These are phyloP conservation scores for Trametes meyenii DNA, from an alignment of 768 basidiomycete species.

Conservation along the genomic window DNA sequence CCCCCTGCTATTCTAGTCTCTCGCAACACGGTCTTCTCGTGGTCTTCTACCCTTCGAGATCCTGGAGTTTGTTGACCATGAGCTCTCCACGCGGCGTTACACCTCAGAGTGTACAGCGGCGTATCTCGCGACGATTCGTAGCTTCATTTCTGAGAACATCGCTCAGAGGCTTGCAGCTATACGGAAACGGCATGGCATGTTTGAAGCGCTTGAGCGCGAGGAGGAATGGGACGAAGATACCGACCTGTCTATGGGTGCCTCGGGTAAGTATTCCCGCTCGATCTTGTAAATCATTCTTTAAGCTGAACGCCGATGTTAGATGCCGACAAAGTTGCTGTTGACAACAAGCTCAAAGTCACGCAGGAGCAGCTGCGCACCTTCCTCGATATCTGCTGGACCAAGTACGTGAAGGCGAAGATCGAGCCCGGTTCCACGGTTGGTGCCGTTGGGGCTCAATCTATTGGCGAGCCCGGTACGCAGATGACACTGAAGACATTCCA, in stretches of 20 bases:
- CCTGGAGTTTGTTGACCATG: conserved; percentile 65
- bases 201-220: conserved; percentile 72
- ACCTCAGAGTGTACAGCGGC: conserved; percentile 69
- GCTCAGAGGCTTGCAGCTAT: conserved; percentile 65
- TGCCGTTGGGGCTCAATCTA: conserved; percentile 97
- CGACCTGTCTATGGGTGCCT: conserved; percentile 75
- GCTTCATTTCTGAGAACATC: conserved; percentile 71
- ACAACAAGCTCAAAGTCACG: conserved; percentile 91
- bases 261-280: conserved; percentile 43
- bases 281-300: background rate
- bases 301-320: conserved; percentile 39
- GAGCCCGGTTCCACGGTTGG: conserved; percentile 99
- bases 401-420: conserved; percentile 94
- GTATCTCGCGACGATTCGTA: conserved; percentile 68
- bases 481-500: conserved; percentile 99
- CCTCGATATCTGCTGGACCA: conserved; percentile 85
- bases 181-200: conserved; percentile 78
- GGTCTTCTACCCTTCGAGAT: conserved; percentile 89
- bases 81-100: conserved; percentile 61
- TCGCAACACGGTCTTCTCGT: conserved; percentile 58
- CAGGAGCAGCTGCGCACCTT: conserved; percentile 76
- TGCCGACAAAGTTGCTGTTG: conserved; percentile 73
- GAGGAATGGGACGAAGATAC: conserved; percentile 79
- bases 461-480: conserved; percentile 98
- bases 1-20: conserved; percentile 48